Base-by-base conservation (phyloP, 108 stramenopile genomes). In the Cyclotella kingstonii region DNA sequence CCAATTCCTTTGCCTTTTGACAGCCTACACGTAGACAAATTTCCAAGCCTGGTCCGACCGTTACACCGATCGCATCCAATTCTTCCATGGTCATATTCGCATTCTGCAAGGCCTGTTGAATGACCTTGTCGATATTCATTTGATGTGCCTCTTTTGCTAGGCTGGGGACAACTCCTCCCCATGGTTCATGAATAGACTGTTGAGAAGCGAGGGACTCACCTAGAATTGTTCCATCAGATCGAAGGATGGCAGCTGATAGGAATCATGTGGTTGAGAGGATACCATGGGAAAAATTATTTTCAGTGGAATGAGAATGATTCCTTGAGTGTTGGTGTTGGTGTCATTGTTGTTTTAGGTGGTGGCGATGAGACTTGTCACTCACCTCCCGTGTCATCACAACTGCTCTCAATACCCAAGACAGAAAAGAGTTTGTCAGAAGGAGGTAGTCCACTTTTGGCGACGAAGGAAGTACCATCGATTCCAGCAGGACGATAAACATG, bases 41-140 rank as follows among this genome's bases (percentile, higher is more conserved):
- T 62, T 97, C 98, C 55, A 98, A 77, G 0, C 98, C 98, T 4
- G 98, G 98, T 4, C 98, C 98, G 11, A 96, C 95, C n/a, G 98
- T 98, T 7, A 92, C 96, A n/a, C 94, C 95, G 51, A 98, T 83
- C 15, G 92, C 96, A 80, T 96, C 98, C 4, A 98, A 83, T 1
- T 96, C 94, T 1, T 73, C 76, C 12, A 87, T 60, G 7, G 53
- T 25, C 80, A 95, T 68, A 11, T 78, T 78, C 1, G 98, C 95
- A 42, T 70, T 68, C 10, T 55, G 35, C 33, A 98, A 54, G 10
- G 96, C 98, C 10, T 77, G 62, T 19, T 84, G 63, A 28, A 97
- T 83, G 35, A 95, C 89, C 22, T 51, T 33, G 57, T 98, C 95
- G 38, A 98, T 92, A 18, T 83, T 81, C 47, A 79, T 71, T 41